Evolutionary conservation across 116 monocot genomes (phyloP).

Genomic region (Trichopus zeylanicus): DNA sequence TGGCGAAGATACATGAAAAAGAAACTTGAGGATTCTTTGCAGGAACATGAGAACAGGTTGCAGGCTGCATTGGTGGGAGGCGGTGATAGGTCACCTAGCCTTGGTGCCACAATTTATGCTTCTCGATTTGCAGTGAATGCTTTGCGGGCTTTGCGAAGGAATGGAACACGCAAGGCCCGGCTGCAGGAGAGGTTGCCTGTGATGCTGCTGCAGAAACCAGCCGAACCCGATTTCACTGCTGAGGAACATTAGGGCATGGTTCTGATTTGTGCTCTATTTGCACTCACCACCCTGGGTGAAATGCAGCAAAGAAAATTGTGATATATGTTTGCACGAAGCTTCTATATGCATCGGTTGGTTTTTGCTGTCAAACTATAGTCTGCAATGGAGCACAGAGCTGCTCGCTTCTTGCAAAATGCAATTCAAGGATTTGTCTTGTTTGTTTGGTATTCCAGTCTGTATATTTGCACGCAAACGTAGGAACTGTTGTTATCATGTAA

Average conservation of each 20-base stretch:
- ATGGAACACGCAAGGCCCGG: constrained; percentile 11
- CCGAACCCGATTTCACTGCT: constrained; percentile 53
- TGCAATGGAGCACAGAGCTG: too few relatives aligned
- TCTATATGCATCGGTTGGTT: too few relatives aligned
- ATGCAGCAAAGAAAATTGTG: background rate
- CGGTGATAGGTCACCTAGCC: constrained; percentile 18
- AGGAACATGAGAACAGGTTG: constrained; percentile 30
- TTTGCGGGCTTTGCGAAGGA: constrained; percentile 26
- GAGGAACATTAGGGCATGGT: constrained; percentile 18
- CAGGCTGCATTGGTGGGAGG: constrained; percentile 25
- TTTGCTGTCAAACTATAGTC: too few relatives aligned
- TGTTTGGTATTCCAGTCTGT: too few relatives aligned
- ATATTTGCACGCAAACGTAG: too few relatives aligned
- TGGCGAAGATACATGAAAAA: constrained; percentile 49
- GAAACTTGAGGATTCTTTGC: constrained; percentile 39
- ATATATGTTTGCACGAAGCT: background rate
- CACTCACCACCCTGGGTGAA: too few relatives aligned
- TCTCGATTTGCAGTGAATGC: constrained; percentile 49
- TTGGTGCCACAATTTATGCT: constrained; percentile 50
- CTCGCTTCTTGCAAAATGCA: too few relatives aligned
- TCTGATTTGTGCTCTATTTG: too few relatives aligned
- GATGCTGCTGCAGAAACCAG: constrained; percentile 49
- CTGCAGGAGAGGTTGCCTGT: constrained; percentile 33
- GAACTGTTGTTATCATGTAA: too few relatives aligned
- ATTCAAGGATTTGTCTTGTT: too few relatives aligned